These are phyloP conservation scores for Corylus heterophylla DNA, from an alignment of 306 rosid genomes.

Conservation along the genomic window DNA sequence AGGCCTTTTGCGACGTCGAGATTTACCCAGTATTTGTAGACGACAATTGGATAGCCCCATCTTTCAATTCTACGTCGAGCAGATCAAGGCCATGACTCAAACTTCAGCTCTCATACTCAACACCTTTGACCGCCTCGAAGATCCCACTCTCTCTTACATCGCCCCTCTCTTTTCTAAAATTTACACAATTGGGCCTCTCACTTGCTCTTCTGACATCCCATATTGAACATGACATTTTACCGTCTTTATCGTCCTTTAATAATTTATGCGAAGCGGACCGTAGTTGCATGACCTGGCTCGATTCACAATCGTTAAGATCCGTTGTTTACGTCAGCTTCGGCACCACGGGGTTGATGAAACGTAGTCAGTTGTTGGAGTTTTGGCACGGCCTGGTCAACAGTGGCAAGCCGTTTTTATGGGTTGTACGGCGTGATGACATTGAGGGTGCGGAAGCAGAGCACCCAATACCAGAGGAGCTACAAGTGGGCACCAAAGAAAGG, in stretches of 20 bases:
- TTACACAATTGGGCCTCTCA: background rate
- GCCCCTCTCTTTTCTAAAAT: background rate
- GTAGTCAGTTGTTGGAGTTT: constrained; percentile 27
- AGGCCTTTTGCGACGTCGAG: too few relatives aligned
- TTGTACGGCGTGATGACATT: constrained; percentile 14
- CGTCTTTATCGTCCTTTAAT: background rate
- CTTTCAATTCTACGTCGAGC: too few relatives aligned
- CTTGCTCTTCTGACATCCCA: background rate
- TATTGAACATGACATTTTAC: background rate
- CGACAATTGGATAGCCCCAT: too few relatives aligned
- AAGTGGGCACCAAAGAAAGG: constrained; percentile 16
- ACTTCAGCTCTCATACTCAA: too few relatives aligned
- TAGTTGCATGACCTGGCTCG: constrained; percentile 38
- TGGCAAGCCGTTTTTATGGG: constrained; percentile 38
- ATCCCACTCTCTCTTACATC: too few relatives aligned
- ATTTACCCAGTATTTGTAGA: too few relatives aligned
- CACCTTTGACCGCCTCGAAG: too few relatives aligned
- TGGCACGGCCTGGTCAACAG: constrained; percentile 45
- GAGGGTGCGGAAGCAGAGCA: background rate
- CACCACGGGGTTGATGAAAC: constrained; percentile 4
- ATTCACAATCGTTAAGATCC: constrained; percentile 33
- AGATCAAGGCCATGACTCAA: too few relatives aligned
- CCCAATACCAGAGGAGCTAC: constrained; percentile 12
- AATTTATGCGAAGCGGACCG: constrained; percentile 20
- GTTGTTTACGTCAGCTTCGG: constrained; percentile 51